Conservation (phyloP, 257 asterid species). For the Gynochthodes officinalis region DNA sequence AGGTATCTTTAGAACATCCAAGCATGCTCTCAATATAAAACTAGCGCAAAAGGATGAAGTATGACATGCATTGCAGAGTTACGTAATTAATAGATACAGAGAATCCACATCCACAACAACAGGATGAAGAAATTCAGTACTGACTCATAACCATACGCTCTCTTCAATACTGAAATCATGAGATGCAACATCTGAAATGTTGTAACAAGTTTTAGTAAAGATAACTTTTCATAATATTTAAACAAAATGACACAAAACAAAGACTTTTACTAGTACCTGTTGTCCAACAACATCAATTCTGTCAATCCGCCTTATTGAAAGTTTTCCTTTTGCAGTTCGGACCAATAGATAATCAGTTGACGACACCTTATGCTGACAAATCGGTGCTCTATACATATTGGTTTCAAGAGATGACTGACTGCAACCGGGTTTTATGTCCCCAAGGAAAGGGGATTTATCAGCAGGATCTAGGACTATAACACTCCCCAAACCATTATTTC, state of each 20-base stretch:
- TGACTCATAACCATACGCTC: not conserved
- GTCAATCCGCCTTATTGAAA: constrained; percentile 96
- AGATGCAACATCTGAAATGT: not conserved
- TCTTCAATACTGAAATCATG: not conserved
- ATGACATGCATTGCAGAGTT: not conserved
- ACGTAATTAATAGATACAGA: not conserved
- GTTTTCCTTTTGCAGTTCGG: constrained; percentile 97
- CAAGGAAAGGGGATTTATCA: constrained; percentile 98
- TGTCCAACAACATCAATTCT: constrained; percentile 97
- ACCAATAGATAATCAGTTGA: constrained; percentile 89
- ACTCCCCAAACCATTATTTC: constrained; percentile 76
- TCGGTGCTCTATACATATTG: constrained; percentile 94
- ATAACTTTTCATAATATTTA: not conserved
- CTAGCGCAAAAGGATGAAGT: not conserved
- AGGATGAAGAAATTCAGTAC: not conserved
- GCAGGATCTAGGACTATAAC: constrained; percentile 81
- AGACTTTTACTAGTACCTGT: constrained; percentile 51
- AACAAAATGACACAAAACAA: constrained; percentile 5
- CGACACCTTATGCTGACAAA: constrained; percentile 83
- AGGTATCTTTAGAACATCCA: not conserved
- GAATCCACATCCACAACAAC: not conserved
- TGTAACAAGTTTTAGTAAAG: not conserved
- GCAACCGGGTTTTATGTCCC: constrained; percentile 91
- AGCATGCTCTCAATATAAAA: not conserved
- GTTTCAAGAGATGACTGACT: constrained; percentile 92